Percentiles rank a stretch among this genome's conserved stretches.
Evolutionary conservation across 1,284 basidiomycete species (phyloP).

Genomic region (Trichosporon asahii): DNA sequence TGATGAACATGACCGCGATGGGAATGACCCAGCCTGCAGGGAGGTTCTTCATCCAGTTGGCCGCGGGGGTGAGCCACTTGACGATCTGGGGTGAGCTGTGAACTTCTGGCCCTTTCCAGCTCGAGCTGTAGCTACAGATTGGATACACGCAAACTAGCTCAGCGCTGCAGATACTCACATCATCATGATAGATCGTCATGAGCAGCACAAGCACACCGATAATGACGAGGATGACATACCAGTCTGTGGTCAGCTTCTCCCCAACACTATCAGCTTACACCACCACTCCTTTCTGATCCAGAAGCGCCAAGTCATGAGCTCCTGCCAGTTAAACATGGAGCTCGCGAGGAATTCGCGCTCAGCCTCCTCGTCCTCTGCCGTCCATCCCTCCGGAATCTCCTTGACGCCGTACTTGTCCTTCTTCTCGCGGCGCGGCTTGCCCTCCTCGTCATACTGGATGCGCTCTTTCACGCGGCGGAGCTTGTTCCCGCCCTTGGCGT

Average conservation of each 20-base stretch:
- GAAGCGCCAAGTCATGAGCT: slow-evolving; percentile 54
- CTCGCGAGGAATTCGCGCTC: slow-evolving; percentile 48
- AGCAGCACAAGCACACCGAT: slow-evolving; percentile 58
- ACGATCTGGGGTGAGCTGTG: slow-evolving; percentile 60
- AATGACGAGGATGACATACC: slow-evolving; percentile 49
- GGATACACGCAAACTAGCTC: no score
- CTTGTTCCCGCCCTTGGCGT: not conserved
- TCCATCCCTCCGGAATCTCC: slow-evolving; percentile 34
- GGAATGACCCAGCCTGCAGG: slow-evolving; percentile 74
- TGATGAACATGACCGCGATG: slow-evolving; percentile 59
- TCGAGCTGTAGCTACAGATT: no score
- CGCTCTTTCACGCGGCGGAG: not conserved
- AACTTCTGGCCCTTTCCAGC: no score
- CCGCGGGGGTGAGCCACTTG: slow-evolving; percentile 62
- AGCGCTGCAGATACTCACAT: slow-evolving; percentile 26
- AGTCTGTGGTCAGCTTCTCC: slow-evolving; percentile 55
- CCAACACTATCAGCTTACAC: slow-evolving; percentile 49
- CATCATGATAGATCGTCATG: slow-evolving; percentile 62
- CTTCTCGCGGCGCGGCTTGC: slow-evolving; percentile 10
- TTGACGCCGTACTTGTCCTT: slow-evolving; percentile 19
- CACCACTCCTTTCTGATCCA: slow-evolving; percentile 58
- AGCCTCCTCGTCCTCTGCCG: slow-evolving; percentile 45
- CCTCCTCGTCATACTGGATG: not conserved
- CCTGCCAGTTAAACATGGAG: slow-evolving; percentile 55
- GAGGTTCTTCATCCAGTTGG: slow-evolving; percentile 60